A percentile compares a stretch with the other conserved stretches of the same genome.
Evolutionary conservation across 1,139 yeast species (phyloP).

Genomic region (Pichiaceae sp.): DNA sequence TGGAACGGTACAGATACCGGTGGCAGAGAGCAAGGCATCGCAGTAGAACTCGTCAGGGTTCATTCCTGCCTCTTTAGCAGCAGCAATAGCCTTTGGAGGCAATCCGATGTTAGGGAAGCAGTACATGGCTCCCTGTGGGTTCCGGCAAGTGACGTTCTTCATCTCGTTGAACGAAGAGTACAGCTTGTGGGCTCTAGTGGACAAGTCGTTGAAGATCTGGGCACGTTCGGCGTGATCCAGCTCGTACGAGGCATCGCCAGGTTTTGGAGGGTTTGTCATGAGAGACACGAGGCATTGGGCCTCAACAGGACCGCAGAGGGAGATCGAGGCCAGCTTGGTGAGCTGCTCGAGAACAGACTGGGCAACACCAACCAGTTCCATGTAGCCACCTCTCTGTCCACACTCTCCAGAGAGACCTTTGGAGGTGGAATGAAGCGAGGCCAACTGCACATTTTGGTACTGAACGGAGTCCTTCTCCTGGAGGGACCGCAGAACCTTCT

Average conservation of each 20-base stretch:
- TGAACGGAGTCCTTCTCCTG: conserved; percentile 41
- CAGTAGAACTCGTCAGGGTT: conserved; percentile 86
- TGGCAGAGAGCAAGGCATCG: conserved; percentile 64
- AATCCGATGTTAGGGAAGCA: conserved; percentile 74
- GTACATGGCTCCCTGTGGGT: conserved; percentile 97
- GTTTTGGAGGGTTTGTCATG: conserved; percentile 85
- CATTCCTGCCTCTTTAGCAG: conserved; percentile 47
- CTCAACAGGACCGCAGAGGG: conserved; percentile 86
- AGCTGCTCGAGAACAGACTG: conserved; percentile 62
- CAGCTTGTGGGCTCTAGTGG: conserved; percentile 53
- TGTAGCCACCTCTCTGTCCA: conserved; percentile 98
- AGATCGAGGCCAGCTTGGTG: conserved; percentile 80
- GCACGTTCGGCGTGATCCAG: conserved; percentile 54
- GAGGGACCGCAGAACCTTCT: conserved; percentile 57
- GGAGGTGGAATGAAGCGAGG: conserved; percentile 90
- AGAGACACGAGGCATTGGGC: conserved; percentile 91
- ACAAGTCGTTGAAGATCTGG: conserved; percentile 53
- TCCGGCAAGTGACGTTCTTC: conserved; percentile 78
- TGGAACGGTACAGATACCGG: conserved; percentile 98
- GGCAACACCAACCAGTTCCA: conserved; percentile 82
- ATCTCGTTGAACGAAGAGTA: conserved; percentile 63
- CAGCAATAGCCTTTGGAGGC: conserved; percentile 50
- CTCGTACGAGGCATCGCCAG: conserved; percentile 70
- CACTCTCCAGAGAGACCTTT: conserved; percentile 98
- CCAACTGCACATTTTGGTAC: conserved; percentile 73